Evolutionary conservation across 106 monocot genomes (phyloP), one percentile per base, ranked within the genome.

Genomic region (Apostasia ramifera): DNA sequence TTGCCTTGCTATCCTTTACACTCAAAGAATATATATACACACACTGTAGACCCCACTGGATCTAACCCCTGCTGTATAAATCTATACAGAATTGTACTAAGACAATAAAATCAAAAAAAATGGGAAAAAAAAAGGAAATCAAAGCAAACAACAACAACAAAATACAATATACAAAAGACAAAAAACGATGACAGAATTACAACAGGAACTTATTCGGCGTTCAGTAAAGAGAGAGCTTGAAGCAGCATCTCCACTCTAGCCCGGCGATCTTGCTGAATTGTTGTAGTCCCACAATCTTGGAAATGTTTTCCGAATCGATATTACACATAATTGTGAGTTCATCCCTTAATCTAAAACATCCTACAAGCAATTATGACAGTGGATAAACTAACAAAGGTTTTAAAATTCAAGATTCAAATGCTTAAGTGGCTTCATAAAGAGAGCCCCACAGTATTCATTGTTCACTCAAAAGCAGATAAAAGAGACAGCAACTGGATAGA

Each of bases 161-260:
- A 15, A 0, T 3, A 26, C 9, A 26, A 57, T 5, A n/a, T 15
- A 57, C 57, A 57, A 57, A 11, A 6, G 7, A 58, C 2, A 58
- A 14, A 14, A 38, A 14, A 58, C 15, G 14, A 40, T 15, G 15
- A 37, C 37, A 37, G 15, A 15, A 58, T 0, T 38, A 37, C 14
- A 59, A 59, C 39, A 59, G 40, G 40, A 5, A 59, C 59, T 38
- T 40, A 59, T 40, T 8, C 59, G 40, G 59, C 5, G 40, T 59
- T 59, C 59, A 59, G 37, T 40, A 59, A 8, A 59, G 59, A 59
- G 59, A 59, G 40, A 59, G 59, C 59, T 39, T 37, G 39, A 59
- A 59, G 8, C 59, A 59, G 37, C 12, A 59, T 8, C 59, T 59
- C 59, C 59, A 37, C 59, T 37, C 39, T 59, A 40, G 59, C 37